Conservation (phyloP, 208 protist genomes). For the Trichomonas gallinae region DNA sequence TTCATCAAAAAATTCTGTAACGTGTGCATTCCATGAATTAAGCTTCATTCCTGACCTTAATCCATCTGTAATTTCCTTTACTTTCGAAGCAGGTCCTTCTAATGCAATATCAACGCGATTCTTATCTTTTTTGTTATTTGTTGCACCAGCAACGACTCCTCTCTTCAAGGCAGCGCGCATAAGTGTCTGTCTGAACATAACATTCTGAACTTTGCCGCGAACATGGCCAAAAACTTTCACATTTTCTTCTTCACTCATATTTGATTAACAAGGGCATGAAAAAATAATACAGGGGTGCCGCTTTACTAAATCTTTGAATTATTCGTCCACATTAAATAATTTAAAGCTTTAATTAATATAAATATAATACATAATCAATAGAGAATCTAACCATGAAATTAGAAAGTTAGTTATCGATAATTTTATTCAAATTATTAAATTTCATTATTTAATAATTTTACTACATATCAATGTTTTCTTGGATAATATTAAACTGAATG, state of each 20-base stretch:
- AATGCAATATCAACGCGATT: not conserved
- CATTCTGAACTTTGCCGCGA: not conserved
- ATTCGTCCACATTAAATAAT: too few species aligned
- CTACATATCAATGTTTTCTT: too few species aligned
- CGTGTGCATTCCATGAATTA: not conserved
- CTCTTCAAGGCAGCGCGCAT: not conserved
- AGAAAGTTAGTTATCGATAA: too few species aligned
- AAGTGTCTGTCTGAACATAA: slow-evolving; percentile 9
- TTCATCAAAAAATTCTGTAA: not conserved
- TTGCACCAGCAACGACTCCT: not conserved
- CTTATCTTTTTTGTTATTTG: slow-evolving; percentile 8
- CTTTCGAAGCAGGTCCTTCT: not conserved
- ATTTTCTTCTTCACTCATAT: not conserved
- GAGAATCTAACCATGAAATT: too few species aligned
- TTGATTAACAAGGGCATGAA: too few species aligned
- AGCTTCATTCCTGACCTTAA: not conserved
- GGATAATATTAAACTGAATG: too few species aligned
- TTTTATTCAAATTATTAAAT: too few species aligned
- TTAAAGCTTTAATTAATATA: too few species aligned
- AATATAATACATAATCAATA: too few species aligned
- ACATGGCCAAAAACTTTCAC: not conserved
- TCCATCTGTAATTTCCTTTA: not conserved
- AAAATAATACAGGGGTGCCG: too few species aligned
- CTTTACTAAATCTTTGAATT: too few species aligned
- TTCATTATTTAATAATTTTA: too few species aligned